Conservation (phyloP, 148 eudicot genomes). For the Talinum fruticosum region DNA sequence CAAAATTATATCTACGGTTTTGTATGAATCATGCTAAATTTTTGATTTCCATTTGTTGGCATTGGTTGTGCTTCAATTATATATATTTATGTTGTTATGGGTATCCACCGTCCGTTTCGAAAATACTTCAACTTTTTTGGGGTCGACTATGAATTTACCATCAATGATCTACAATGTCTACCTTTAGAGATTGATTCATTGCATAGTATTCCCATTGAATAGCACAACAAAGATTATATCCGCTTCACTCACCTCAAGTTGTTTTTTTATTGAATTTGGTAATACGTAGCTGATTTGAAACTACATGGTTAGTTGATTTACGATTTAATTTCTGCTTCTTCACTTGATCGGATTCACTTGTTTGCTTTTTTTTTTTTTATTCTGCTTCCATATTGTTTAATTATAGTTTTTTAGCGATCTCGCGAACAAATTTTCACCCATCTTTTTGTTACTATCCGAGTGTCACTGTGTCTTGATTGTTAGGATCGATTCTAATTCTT, state of each 20-base stretch:
- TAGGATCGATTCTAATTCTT: slow-evolving; percentile 9
- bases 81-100: too few relatives aligned
- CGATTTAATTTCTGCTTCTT: neutral
- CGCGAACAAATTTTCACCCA: neutral
- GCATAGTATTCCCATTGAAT: too few relatives aligned
- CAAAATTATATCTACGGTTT: too few relatives aligned
- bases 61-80: too few relatives aligned
- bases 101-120: too few relatives aligned
- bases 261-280: slow-evolving; percentile 1
- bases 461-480: neutral
- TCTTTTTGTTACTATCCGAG: neutral
- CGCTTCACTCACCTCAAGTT: slow-evolving; percentile 9
- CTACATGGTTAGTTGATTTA: neutral
- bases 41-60: too few relatives aligned
- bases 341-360: slow-evolving; percentile 15
- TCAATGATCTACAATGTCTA: too few relatives aligned
- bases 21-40: too few relatives aligned
- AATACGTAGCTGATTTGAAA: slow-evolving; percentile 4
- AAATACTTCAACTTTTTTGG: too few relatives aligned
- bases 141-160: too few relatives aligned
- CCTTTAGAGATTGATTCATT: too few relatives aligned
- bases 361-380: neutral
- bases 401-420: slow-evolving; percentile 20
- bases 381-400: neutral
- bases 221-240: too few relatives aligned